A percentile compares a stretch with the other conserved stretches of the same genome.
Conservation (phyloP, 2,329 filamentous ascomycete genomes). For the Hypoxylon sp. region DNA sequence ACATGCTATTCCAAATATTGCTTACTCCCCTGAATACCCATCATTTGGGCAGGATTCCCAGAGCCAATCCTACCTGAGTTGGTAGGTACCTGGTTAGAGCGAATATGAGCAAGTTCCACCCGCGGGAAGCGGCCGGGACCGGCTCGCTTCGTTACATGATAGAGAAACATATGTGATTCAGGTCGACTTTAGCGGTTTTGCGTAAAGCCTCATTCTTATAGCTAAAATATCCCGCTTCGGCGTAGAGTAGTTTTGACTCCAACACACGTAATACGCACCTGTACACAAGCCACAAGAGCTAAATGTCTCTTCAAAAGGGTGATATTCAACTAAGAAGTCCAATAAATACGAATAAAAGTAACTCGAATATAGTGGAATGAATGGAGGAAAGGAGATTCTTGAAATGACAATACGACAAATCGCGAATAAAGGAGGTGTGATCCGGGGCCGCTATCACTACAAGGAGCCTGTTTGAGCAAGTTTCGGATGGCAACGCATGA, state of each 20-base stretch:
- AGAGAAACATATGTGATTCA: not conserved
- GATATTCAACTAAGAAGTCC: too few species aligned
- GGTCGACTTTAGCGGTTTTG: not conserved
- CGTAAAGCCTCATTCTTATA: not conserved
- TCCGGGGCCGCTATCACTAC: too few species aligned
- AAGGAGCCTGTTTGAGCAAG: not conserved
- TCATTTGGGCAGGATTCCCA: not conserved
- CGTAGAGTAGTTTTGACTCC: too few species aligned
- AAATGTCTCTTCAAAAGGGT: too few species aligned
- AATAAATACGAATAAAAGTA: too few species aligned
- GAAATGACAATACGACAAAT: too few species aligned
- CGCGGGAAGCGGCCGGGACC: not conserved
- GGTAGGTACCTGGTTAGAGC: constrained; percentile 1
- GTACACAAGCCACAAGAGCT: too few species aligned
- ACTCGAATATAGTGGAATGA: too few species aligned
- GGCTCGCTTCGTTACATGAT: not conserved
- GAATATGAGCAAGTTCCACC: constrained; percentile 30
- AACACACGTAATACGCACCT: too few species aligned
- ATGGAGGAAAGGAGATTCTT: too few species aligned
- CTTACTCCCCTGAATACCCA: not conserved
- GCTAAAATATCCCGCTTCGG: too few species aligned
- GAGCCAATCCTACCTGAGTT: not conserved
- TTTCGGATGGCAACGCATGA: not conserved
- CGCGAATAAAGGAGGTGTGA: too few species aligned
- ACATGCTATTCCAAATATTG: not conserved